Percentiles rank a stretch among this genome's conserved stretches.
phyloP scores from a whole-genome alignment of 345 rosid species.

The Linum usitatissimum region DNA sequence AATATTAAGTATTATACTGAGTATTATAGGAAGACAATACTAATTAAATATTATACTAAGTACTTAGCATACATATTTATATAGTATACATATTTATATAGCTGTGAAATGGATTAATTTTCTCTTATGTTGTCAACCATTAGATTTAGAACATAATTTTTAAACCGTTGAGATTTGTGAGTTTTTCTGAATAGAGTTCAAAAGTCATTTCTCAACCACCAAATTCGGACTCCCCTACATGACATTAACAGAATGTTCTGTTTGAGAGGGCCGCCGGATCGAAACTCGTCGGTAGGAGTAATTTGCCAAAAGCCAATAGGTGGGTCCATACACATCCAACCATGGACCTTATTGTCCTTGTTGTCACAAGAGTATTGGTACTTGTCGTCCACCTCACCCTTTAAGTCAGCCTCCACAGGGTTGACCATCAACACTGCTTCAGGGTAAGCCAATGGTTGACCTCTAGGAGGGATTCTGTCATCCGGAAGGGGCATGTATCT shows the following conservation, averaged over 20 bases:
- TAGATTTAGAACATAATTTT: no score
- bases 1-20: no score
- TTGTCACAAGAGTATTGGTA: constrained; percentile 18
- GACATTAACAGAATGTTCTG: constrained; percentile 2
- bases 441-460: constrained; percentile 64
- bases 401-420: constrained; percentile 53
- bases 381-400: constrained; percentile 33
- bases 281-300: constrained; percentile 17
- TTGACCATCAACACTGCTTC: constrained; percentile 73
- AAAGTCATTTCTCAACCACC: no score
- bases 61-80: no score
- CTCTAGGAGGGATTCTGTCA: constrained; percentile 49
- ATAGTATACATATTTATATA: no score
- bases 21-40: no score
- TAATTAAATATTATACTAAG: no score
- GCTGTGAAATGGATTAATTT: no score
- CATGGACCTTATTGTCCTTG: constrained; percentile 15
- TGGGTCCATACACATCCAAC: constrained; percentile 17
- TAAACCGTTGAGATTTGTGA: no score
- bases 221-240: no score
- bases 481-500: constrained; percentile 88
- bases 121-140: no score
- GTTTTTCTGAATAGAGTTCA: no score
- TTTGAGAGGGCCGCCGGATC: constrained; percentile 14
- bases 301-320: constrained; percentile 19